Evolutionary conservation across 2,329 filamentous ascomycete species (phyloP).

Genomic region (Colletotrichum sp.): DNA sequence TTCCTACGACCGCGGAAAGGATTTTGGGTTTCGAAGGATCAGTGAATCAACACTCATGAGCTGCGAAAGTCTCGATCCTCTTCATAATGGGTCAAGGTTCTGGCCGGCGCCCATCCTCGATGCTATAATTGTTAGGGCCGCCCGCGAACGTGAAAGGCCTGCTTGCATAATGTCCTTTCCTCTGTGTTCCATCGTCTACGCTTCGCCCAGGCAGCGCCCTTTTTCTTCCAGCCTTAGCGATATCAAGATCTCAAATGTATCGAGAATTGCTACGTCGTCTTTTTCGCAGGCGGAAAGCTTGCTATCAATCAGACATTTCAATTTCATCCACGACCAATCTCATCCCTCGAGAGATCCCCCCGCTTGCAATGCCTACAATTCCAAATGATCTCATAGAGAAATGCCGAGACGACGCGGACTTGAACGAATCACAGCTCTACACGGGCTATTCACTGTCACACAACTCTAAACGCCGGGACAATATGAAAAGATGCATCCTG

Average conservation of each 20-base stretch:
- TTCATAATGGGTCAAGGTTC: rapidly evolving
- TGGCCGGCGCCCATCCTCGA: too few species aligned
- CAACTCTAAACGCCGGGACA: background rate
- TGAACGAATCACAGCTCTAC: background rate
- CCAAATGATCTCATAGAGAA: background rate
- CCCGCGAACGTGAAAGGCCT: background rate
- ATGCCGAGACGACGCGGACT: background rate
- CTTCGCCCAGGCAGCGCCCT: background rate
- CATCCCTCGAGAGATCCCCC: background rate
- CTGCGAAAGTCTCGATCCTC: background rate
- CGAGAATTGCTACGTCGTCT: background rate
- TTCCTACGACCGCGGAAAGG: background rate
- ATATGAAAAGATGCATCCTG: background rate
- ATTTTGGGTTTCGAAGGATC: background rate
- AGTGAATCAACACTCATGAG: background rate
- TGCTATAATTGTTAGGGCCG: background rate
- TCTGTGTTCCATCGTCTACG: background rate
- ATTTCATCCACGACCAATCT: background rate
- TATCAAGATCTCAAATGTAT: background rate
- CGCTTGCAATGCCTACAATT: background rate
- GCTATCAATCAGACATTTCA: background rate
- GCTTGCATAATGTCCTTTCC: background rate
- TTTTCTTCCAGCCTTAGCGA: rapidly evolving
- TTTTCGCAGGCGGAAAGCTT: background rate
- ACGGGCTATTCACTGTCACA: background rate